Evolutionary conservation across 805 yeast genomes (phyloP), one percentile per base, ranked within the genome.

Genomic region (Cyberlindnera bimundalis): DNA sequence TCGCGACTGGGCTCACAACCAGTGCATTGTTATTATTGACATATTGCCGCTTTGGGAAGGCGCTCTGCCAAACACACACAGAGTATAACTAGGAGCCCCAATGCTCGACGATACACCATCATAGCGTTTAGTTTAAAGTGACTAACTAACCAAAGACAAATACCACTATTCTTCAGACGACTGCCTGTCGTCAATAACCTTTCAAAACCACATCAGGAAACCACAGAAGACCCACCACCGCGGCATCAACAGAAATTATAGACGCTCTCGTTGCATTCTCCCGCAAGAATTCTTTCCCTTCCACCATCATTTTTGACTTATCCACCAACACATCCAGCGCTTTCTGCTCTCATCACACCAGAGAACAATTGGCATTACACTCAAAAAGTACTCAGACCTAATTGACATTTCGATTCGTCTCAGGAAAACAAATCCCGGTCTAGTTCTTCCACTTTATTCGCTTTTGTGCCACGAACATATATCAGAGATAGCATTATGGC

Each of bases 401-500:
- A n/a, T n/a, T n/a, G n/a, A n/a, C n/a, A n/a, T n/a, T n/a, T n/a
- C n/a, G n/a, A n/a, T n/a, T n/a, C n/a, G n/a, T n/a, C n/a, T n/a
- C n/a, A n/a, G n/a, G n/a, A n/a, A n/a, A n/a, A n/a, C n/a, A n/a
- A n/a, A n/a, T n/a, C n/a, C n/a, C n/a, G n/a, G n/a, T n/a, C n/a
- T n/a, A n/a, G 24, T 21, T 21, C 24, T 21, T 21, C 24, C 10
- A 6, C 24, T 10, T 21, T 21, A 6, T 7, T 7, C 36, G 43
- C 31, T 34, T 32, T 35, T 35, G 40, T 35, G 28, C 40, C 37
- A 30, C 41, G 9, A 12, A n/a, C n/a, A n/a, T n/a, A n/a, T n/a
- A 24, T 16, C 33, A 21, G n/a, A 19, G n/a, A n/a, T n/a, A n/a
- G n/a, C 32, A 51, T 4, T 20, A 60, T 61, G 64, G 58, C 61